Evolutionary conservation across 2,329 filamentous ascomycete genomes (phyloP), one percentile per base, ranked within the genome.

Genomic region (Nemania bipapillata): DNA sequence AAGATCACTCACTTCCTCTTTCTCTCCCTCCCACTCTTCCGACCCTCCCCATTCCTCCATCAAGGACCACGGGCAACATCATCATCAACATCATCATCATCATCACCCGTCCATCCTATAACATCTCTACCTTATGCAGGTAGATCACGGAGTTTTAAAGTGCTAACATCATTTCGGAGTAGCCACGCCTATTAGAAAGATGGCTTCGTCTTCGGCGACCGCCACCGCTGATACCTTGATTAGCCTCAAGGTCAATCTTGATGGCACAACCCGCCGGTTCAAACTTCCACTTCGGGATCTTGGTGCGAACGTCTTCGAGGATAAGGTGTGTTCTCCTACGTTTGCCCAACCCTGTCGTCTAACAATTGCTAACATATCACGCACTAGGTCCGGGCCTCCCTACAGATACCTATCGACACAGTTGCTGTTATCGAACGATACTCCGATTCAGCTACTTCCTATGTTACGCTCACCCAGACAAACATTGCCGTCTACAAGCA

Each of bases 401-500:
- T 97, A 60, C 81, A 84, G 69, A 89, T 96, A 74, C 86, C 88
- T 37, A 78, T 85, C 55, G 85, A 89, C 77, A 85, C 88, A 69
- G 81, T 87, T 59, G 86, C 91, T 78, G 81, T 90, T 76, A 90
- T 98, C 76, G 94, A 98, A 84, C 93, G 96, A 74, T 99, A 94
- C 83, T 98, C 96, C 72, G 96, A 99, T 82, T 97, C 94, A 72
- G 92, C 93, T 72, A 91, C 86, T 53, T 85, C 89, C 72, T 98
- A 92, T 81, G 88, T 98, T 73, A 85, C 87, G 52, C 90, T 99
- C 68, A 91, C 97, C 79, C 85, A 89, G 70, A 85, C 86, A 78
- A 96, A 97, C 77, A 82, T 87, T 8, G 86, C 92, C 53, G 92
- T 97, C 77, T 99, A 97, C 86, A 98, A 97, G 85, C 96, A 97